Conservation (phyloP, 2,329 filamentous ascomycete species). For the Mariannaea sp. region DNA sequence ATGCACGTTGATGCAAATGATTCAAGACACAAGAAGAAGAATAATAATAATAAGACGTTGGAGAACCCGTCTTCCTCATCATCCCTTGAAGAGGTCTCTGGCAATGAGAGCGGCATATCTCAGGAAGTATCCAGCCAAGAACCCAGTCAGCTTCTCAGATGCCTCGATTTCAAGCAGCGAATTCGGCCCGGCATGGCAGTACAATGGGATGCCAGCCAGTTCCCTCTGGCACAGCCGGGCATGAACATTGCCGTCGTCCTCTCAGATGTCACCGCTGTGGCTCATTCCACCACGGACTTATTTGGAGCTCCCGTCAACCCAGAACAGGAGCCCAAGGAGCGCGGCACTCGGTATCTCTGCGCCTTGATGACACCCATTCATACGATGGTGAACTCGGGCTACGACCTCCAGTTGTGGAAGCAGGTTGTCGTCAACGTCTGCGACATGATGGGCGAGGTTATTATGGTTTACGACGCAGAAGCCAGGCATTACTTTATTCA, state of each 20-base stretch:
- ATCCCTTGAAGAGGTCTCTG: background rate
- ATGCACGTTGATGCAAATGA: constrained; percentile 47
- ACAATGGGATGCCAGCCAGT: constrained; percentile 36
- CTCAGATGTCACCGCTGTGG: constrained; percentile 31
- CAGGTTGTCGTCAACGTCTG: constrained; percentile 43
- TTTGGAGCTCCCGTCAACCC: constrained; percentile 24
- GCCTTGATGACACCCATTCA: constrained; percentile 41
- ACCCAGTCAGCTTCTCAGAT: constrained; percentile 24
- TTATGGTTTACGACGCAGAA: constrained; percentile 49
- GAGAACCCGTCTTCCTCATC: too few relatives aligned
- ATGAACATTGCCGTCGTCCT: constrained; percentile 43
- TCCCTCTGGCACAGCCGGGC: constrained; percentile 17
- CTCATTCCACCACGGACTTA: constrained; percentile 26
- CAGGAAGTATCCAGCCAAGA: constrained; percentile 39
- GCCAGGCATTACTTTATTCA: constrained; percentile 50
- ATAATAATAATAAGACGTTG: too few relatives aligned
- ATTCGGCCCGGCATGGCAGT: constrained; percentile 50
- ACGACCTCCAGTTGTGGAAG: constrained; percentile 47
- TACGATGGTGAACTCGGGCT: constrained; percentile 43
- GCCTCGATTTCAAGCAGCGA: constrained; percentile 45
- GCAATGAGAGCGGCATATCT: background rate
- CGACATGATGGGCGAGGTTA: constrained; percentile 47
- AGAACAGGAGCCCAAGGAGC: constrained; percentile 2
- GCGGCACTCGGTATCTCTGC: constrained; percentile 41
- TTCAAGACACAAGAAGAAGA: too few relatives aligned